Evolutionary conservation across 257 asterid species (phyloP), one percentile per base, ranked within the genome.

Genomic region (Plantago ovata): DNA sequence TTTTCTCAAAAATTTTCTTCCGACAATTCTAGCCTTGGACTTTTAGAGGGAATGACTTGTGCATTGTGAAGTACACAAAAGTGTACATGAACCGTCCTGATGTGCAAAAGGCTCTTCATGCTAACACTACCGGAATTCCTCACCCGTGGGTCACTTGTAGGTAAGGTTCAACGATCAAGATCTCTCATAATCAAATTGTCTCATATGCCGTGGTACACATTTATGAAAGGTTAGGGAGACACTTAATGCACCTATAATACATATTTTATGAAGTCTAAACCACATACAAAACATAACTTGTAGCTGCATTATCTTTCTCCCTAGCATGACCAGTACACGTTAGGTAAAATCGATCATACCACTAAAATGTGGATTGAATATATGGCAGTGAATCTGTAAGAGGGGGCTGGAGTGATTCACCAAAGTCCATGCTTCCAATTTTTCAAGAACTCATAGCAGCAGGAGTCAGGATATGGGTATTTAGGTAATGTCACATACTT

Each of bases 31-130:
- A 83, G 91, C 83, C 85, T 40, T 80, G 79, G 83, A 74, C 69
- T 56, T 84, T 67, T 59, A 72, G 83, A 72, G 93, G 84, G 46
- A 76, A 78, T 13, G 88, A 78, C 54, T 65, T 69, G 50, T 81
- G 93, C 74, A 60, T 80, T 10, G 84, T 74, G 43, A 72, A 72
- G 77, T 69, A 84, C 61, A 76, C 93, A 14, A 80, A 60, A 65
- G 0, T 65, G 52, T 84, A 84, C 50, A 78, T 80, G 85, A 80
- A 78, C 64, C 66, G 33, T 15, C 64, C 66, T 6, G 80, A 74
- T 46, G 93, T 84, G 62, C 93, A 84, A 60, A 81, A 60, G 76
- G 85, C 93, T 62, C 69, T 84, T 39, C 92, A 84, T 58, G 92
- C 81, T 14, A 80, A 80, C 60, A 46, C 39, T 41, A 69, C 84